A percentile compares a stretch with the other conserved stretches of the same genome.
Conservation (phyloP, 1,284 basidiomycete species). For the Irpex rosettiformis region DNA sequence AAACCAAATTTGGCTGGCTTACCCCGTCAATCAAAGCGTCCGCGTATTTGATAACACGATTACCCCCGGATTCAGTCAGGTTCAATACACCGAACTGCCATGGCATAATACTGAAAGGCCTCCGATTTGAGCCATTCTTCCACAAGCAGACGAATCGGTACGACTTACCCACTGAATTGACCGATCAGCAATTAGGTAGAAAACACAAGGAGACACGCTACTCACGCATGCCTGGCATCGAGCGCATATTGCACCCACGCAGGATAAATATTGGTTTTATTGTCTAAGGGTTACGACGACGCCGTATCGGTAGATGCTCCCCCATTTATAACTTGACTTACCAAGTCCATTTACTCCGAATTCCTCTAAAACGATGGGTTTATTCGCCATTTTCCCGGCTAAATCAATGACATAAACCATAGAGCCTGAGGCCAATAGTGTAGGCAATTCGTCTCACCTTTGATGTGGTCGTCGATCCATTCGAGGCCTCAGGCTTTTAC, state of each 20-base stretch:
- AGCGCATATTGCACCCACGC: constrained; percentile 47
- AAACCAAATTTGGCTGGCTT: constrained; percentile 13
- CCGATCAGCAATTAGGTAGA: background rate
- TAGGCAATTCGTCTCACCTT: constrained; percentile 28
- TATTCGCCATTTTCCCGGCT: constrained; percentile 45
- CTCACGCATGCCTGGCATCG: constrained; percentile 48
- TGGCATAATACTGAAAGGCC: constrained; percentile 43
- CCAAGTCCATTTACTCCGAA: constrained; percentile 46
- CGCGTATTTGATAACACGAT: constrained; percentile 51
- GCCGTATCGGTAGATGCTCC: background rate
- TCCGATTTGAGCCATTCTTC: background rate
- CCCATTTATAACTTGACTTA: constrained; percentile 17
- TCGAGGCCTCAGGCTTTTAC: constrained; percentile 46
- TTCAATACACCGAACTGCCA: constrained; percentile 55
- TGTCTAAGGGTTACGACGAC: constrained; percentile 29
- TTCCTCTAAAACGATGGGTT: constrained; percentile 54
- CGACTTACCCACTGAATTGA: constrained; percentile 11
- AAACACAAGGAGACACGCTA: constrained; percentile 10
- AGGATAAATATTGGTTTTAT: constrained; percentile 49
- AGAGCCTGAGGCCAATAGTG: background rate
- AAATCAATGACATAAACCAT: constrained; percentile 18
- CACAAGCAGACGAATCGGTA: background rate
- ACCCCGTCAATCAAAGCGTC: constrained; percentile 47
- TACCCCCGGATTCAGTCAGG: constrained; percentile 47
- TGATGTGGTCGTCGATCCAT: constrained; percentile 50